Conservation (phyloP, 352 stramenopile genomes). For the Albugo laibachii region DNA sequence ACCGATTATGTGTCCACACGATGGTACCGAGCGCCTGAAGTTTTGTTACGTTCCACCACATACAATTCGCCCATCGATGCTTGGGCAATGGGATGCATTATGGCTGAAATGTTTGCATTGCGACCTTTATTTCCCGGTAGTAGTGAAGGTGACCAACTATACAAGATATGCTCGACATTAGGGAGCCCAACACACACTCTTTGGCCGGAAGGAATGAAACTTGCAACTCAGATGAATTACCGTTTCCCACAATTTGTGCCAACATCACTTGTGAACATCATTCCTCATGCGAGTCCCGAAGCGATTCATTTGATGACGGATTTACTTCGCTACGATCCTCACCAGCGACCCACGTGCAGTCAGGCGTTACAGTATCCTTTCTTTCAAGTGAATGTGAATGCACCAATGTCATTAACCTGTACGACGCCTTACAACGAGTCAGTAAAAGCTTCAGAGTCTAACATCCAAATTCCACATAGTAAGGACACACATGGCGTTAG, state of each 20-base stretch:
- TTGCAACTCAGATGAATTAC: conserved; percentile 92
- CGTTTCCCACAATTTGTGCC: conserved; percentile 88
- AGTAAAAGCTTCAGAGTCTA: too few species aligned
- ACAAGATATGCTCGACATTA: conserved; percentile 94
- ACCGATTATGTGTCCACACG: conserved; percentile 97
- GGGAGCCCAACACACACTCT: conserved; percentile 76
- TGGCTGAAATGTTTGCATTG: conserved; percentile 93
- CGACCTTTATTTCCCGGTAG: conserved; percentile 93
- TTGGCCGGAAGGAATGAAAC: conserved; percentile 90
- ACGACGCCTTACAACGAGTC: conserved; percentile 19
- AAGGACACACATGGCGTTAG: too few species aligned
- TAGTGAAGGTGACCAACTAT: conserved; percentile 94
- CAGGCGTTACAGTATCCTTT: conserved; percentile 91
- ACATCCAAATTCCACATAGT: too few species aligned
- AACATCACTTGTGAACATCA: conserved; percentile 72
- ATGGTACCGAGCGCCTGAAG: conserved; percentile 97
- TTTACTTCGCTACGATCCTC: conserved; percentile 86
- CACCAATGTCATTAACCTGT: conserved; percentile 43
- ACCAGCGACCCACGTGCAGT: conserved; percentile 81
- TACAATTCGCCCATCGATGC: conserved; percentile 97
- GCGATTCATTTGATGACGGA: conserved; percentile 85
- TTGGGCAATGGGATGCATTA: conserved; percentile 95
- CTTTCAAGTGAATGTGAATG: conserved; percentile 79
- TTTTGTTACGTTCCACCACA: conserved; percentile 83
- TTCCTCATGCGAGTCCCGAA: conserved; percentile 80